phyloP scores from a whole-genome alignment of 345 rosid species.

The Pugionium cornutum region DNA sequence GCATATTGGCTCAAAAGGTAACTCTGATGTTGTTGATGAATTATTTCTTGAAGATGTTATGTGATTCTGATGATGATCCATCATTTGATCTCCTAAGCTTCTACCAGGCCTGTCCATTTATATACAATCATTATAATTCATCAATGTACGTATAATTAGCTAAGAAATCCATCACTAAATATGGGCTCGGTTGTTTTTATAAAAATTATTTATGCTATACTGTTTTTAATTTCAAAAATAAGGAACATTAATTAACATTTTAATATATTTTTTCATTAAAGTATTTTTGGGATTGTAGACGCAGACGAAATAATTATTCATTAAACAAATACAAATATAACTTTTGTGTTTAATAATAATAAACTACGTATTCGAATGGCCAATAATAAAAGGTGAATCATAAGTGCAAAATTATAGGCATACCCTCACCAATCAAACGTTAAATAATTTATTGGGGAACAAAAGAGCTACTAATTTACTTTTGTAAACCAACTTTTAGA shows the following conservation, averaged over 20 bases:
- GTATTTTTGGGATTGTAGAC: neutral
- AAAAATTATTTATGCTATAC: neutral
- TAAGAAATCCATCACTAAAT: neutral
- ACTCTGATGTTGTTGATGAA: constrained; percentile 40
- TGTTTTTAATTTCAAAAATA: neutral
- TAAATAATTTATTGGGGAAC: constrained; percentile 33
- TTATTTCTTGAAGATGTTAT: constrained; percentile 53
- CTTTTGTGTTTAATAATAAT: neutral
- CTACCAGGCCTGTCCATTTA: constrained; percentile 45
- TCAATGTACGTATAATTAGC: neutral
- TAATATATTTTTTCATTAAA: neutral
- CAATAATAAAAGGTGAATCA: constrained; percentile 26
- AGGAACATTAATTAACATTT: neutral
- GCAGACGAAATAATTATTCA: neutral
- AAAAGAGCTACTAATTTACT: constrained; percentile 37
- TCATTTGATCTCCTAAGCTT: constrained; percentile 56
- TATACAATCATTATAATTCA: neutral
- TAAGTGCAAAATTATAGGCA: constrained; percentile 38
- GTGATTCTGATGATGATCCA: constrained; percentile 41
- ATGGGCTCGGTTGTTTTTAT: neutral
- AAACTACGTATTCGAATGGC: constrained; percentile 29
- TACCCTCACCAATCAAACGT: constrained; percentile 39
- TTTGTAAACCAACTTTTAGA: constrained; percentile 42
- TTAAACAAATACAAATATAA: too few relatives aligned
- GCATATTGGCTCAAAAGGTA: constrained; percentile 49